Evolutionary conservation across 1,284 basidiomycete species (phyloP), one percentile per base, ranked within the genome.

Genomic region (Hypsizygus ulmarius): DNA sequence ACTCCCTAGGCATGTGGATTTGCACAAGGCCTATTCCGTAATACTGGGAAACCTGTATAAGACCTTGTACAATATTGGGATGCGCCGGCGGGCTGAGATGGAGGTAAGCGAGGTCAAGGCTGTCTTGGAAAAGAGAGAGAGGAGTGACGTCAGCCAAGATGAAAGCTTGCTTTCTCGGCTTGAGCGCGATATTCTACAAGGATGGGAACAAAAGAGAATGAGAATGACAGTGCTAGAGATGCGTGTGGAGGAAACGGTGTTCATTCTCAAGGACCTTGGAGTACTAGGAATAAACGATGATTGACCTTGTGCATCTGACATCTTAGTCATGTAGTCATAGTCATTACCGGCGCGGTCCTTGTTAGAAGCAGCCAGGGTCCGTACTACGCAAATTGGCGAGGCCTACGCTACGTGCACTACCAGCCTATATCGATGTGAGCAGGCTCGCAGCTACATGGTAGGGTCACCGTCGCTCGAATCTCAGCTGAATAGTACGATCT

Each of bases 41-140:
- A 73, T 96, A 14, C 72, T 95, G 9, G 78, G 79, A 25, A 80
- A 80, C 53, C 71, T 94, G 33, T 94, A 94, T 76, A 95, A 95
- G 68, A 91, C 88, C 0, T 62, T 96, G 45, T 91, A 81, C 60
- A 97, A 97, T 63, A 83, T 96, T 49, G 72, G 81, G 10, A 75
- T 78, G 58, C 79, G 93, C 34, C 76, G 83, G 49, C 76, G 79
- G 52, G 77, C 80, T 5, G 93, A 97, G 64, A 68, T 80, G 48
- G 84, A 87, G 53, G 79, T 80, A 41, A 69, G 78, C 1, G 72
- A 73, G 30, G 73, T 90, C 35, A 79, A 77, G 51, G 82, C 82
- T 1, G 81, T 94, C 12, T 67, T 95, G 34, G 83, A 83, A 53
- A 93, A 93, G 65, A 74, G 84, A 47, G 81, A 92, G 59, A 74